Evolutionary conservation across 768 basidiomycete genomes (phyloP).

Genomic region (Tylopilus sp.): DNA sequence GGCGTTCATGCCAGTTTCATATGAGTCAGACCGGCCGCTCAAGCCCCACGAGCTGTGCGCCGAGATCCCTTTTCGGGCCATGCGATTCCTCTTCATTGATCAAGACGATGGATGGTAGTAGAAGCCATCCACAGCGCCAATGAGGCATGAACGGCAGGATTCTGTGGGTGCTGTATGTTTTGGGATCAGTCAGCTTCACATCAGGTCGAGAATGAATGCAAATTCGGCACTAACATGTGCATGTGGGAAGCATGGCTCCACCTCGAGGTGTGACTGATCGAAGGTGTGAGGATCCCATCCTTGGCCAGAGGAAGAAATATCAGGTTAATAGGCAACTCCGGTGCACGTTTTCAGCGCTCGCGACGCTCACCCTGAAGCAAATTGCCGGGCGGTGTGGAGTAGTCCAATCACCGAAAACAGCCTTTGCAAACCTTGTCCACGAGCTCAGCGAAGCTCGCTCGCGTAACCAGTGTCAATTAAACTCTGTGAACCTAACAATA

Average conservation of each 20-base stretch:
- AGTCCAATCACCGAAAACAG: slow-evolving; percentile 22
- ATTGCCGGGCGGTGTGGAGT: slow-evolving; percentile 26
- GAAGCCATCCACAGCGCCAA: slow-evolving; percentile 21
- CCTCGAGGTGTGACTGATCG: slow-evolving; percentile 36
- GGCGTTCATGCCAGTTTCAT: slow-evolving; percentile 16
- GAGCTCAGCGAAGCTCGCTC: slow-evolving; percentile 30
- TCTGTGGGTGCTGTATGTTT: slow-evolving; percentile 23
- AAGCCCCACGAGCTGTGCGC: slow-evolving; percentile 31
- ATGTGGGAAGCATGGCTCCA: slow-evolving; percentile 33
- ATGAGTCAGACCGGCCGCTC: slow-evolving; percentile 19
- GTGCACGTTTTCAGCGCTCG: slow-evolving; percentile 15
- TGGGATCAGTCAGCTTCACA: slow-evolving; percentile 16
- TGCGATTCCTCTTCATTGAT: slow-evolving; percentile 11
- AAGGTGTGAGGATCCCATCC: slow-evolving; percentile 30
- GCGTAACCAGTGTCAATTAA: slow-evolving; percentile 19
- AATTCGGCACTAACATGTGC: slow-evolving; percentile 27
- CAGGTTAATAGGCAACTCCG: slow-evolving; percentile 19
- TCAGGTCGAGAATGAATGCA: slow-evolving; percentile 28
- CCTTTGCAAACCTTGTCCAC: slow-evolving; percentile 23
- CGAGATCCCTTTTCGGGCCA: slow-evolving; percentile 14
- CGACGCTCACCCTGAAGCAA: slow-evolving; percentile 15
- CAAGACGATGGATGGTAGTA: slow-evolving; percentile 9
- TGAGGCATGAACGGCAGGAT: slow-evolving; percentile 20
- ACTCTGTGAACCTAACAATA: slow-evolving; percentile 19
- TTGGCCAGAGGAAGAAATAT: slow-evolving; percentile 12